Conservation (phyloP, 2,329 filamentous ascomycete genomes). For the Sporothrix schenckii region DNA sequence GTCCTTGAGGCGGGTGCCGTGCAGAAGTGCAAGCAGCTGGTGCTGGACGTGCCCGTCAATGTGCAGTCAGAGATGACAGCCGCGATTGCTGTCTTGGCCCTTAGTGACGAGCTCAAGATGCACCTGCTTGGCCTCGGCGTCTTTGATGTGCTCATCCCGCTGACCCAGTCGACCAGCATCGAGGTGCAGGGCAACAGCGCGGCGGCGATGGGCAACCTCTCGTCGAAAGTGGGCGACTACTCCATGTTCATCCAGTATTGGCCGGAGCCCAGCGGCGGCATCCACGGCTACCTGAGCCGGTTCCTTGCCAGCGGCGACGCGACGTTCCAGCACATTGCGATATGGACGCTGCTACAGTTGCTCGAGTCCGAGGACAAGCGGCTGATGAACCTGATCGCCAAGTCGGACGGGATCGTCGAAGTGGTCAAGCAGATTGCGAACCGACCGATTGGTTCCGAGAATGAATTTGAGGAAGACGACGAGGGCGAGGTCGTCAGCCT, state of each 20-base stretch:
- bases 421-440: slow-evolving; percentile 92
- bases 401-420: slow-evolving; percentile 86
- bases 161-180: slow-evolving; percentile 93
- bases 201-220: slow-evolving; percentile 90
- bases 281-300: slow-evolving; percentile 90
- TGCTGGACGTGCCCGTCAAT: slow-evolving; percentile 86
- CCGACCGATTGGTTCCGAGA: slow-evolving; percentile 82
- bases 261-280: slow-evolving; percentile 88
- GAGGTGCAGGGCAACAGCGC: slow-evolving; percentile 99
- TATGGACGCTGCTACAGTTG: slow-evolving; percentile 94
- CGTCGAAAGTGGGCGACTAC: slow-evolving; percentile 97
- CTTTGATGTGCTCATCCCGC: slow-evolving; percentile 92
- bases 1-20: slow-evolving; percentile 95
- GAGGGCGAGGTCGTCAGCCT: slow-evolving; percentile 91
- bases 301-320: slow-evolving; percentile 94
- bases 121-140: slow-evolving; percentile 89
- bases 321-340: slow-evolving; percentile 98
- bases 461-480: slow-evolving; percentile 84
- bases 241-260: slow-evolving; percentile 94
- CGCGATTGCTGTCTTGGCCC: slow-evolving; percentile 92
- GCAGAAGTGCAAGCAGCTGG: slow-evolving; percentile 97
- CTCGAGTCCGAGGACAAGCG: slow-evolving; percentile 92
- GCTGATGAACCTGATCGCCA: slow-evolving; percentile 83
- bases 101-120: slow-evolving; percentile 94
- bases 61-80: slow-evolving; percentile 99